These are phyloP conservation scores for Pseudotsuga menziesii DNA, from an alignment of 75 land plant species.

Conservation along the genomic window DNA sequence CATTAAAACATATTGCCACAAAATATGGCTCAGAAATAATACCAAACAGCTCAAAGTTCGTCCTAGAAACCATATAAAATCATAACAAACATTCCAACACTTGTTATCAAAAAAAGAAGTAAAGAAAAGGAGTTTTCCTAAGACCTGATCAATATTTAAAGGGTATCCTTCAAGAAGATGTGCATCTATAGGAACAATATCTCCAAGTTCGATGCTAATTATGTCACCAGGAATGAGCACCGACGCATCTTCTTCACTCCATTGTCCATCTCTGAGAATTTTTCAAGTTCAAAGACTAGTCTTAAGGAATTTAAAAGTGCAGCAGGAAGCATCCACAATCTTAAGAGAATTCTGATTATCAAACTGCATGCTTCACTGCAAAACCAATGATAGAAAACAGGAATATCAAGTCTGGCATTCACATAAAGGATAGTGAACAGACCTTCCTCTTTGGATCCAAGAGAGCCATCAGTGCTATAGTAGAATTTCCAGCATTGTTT, in stretches of 20 bases:
- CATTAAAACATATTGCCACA: neutral
- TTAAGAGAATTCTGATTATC: neutral
- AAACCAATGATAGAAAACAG: neutral
- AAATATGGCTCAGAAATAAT: neutral
- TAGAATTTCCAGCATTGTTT: slow-evolving; percentile 98
- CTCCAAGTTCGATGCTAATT: slow-evolving; percentile 91
- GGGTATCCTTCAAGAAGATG: slow-evolving; percentile 95
- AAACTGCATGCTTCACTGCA: neutral
- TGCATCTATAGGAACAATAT: slow-evolving; percentile 95
- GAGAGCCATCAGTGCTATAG: slow-evolving; percentile 94
- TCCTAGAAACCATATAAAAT: neutral
- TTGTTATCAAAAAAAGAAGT: neutral
- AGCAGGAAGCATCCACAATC: neutral
- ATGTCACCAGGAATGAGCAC: slow-evolving; percentile 92
- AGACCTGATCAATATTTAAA: slow-evolving; percentile 90
- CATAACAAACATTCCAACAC: neutral
- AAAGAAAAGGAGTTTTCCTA: neutral
- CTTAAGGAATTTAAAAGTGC: neutral
- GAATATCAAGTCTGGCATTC: neutral
- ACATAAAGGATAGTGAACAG: neutral
- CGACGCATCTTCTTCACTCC: slow-evolving; percentile 84
- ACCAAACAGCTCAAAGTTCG: neutral
- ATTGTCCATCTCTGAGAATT: slow-evolving; percentile 78
- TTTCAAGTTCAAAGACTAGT: slow-evolving; percentile 9
- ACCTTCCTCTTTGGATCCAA: slow-evolving; percentile 97